Evolutionary conservation across 2,329 filamentous ascomycete species (phyloP).

Genomic region (Colletotrichum lupini): DNA sequence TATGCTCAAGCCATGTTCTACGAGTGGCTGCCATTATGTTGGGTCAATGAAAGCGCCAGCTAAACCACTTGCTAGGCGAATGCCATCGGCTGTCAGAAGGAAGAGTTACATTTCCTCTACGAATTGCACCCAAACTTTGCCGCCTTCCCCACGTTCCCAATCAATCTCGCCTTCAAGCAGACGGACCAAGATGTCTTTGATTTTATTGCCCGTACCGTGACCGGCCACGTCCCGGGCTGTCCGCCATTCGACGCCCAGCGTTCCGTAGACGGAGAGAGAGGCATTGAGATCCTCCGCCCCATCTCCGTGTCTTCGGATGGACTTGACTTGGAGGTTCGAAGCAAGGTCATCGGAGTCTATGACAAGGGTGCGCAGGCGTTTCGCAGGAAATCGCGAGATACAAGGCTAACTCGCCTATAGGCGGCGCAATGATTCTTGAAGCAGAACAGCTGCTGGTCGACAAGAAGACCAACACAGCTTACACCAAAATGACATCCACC

Average conservation of each 20-base stretch:
- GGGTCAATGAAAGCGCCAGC: neutral
- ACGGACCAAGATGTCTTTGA: conserved; percentile 57
- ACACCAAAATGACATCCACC: conserved; percentile 50
- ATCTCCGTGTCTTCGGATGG: conserved; percentile 50
- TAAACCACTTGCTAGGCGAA: conserved; percentile 43
- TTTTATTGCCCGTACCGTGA: conserved; percentile 49
- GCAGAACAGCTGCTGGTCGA: conserved; percentile 52
- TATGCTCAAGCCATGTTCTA: no score
- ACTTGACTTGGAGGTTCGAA: conserved; percentile 51
- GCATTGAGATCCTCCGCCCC: conserved; percentile 49
- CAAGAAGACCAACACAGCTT: conserved; percentile 48
- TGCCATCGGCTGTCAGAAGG: conserved; percentile 49
- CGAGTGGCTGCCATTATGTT: no score
- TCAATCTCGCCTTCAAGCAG: conserved; percentile 57
- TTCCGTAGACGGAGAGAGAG: conserved; percentile 54
- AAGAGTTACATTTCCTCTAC: conserved; percentile 56
- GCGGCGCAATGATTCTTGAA: conserved; percentile 55
- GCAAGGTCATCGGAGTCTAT: conserved; percentile 55
- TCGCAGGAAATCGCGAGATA: neutral
- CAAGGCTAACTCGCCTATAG: conserved; percentile 18
- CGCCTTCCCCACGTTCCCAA: conserved; percentile 58
- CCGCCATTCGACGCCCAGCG: conserved; percentile 53
- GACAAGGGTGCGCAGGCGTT: conserved; percentile 47
- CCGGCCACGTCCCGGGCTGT: conserved; percentile 48
- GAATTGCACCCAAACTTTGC: conserved; percentile 57